Evolutionary conservation across 2,329 filamentous ascomycete species (phyloP).

Genomic region (Stachybotrys elegans): DNA sequence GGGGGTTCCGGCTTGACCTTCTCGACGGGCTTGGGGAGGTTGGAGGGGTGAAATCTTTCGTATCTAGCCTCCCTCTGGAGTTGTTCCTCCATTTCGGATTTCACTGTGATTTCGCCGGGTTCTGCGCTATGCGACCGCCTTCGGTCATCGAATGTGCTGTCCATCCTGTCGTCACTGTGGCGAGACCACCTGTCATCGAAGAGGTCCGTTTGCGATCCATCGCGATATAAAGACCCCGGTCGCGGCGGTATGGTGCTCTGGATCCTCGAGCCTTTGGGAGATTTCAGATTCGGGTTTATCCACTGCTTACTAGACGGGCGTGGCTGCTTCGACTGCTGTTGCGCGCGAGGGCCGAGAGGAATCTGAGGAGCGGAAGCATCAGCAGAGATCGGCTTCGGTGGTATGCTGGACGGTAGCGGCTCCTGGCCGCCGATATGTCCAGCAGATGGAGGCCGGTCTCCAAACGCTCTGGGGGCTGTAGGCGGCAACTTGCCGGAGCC

Average conservation of each 20-base stretch:
- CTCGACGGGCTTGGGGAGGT: too few species aligned
- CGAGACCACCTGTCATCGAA: slow-evolving; percentile 42
- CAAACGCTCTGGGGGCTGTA: slow-evolving; percentile 47
- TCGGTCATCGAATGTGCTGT: too few species aligned
- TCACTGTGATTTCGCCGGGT: slow-evolving; percentile 40
- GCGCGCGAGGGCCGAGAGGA: slow-evolving; percentile 49
- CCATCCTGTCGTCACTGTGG: slow-evolving; percentile 52
- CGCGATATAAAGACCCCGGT: slow-evolving; percentile 29
- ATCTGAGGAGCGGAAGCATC: slow-evolving; percentile 38
- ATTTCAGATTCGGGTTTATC: slow-evolving; percentile 52
- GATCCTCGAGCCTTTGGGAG: slow-evolving; percentile 45
- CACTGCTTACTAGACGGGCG: slow-evolving; percentile 55
- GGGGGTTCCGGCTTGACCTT: too few species aligned
- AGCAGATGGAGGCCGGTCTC: slow-evolving; percentile 43
- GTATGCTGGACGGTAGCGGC: slow-evolving; percentile 31
- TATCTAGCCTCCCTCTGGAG: too few species aligned
- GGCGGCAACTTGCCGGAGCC: slow-evolving; percentile 43
- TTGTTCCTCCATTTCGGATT: slow-evolving; percentile 29
- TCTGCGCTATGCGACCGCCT: slow-evolving; percentile 38
- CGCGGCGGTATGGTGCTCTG: slow-evolving; percentile 43
- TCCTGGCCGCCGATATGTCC: slow-evolving; percentile 33
- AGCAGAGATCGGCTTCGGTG: slow-evolving; percentile 33
- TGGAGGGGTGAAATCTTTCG: too few species aligned
- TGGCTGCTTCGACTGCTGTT: slow-evolving; percentile 38
- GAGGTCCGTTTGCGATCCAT: too few species aligned